Evolutionary conservation across 176 grass and related monocot species (phyloP).

Genomic region (Paspalum notatum): DNA sequence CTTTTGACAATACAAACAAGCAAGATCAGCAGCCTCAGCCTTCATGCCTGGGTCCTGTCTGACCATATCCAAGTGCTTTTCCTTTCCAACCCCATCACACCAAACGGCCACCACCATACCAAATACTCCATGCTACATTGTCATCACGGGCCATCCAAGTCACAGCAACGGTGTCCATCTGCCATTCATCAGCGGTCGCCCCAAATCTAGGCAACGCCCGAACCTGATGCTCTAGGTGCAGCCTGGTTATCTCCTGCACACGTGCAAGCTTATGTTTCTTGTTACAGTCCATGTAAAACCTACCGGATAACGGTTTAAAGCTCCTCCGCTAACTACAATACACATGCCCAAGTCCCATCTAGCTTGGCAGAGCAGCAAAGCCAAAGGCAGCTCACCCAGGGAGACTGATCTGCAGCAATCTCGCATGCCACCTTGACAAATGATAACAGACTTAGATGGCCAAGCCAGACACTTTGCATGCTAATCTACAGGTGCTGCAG

Average conservation of each 20-base stretch:
- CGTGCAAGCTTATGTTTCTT: conserved; percentile 16
- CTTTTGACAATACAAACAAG: background rate
- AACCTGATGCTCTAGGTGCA: conserved; percentile 9
- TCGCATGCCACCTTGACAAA: conserved; percentile 9
- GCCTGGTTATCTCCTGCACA: conserved; percentile 2
- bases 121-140: conserved; percentile 13
- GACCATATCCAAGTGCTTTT: conserved; percentile 22
- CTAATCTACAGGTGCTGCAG: conserved; percentile 36
- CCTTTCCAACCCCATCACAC: conserved; percentile 45
- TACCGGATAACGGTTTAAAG: background rate
- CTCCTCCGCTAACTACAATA: background rate
- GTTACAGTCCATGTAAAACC: background rate
- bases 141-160: conserved; percentile 4
- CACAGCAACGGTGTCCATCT: conserved; percentile 27
- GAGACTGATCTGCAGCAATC: conserved; percentile 16
- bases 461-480: conserved; percentile 31
- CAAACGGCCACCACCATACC: conserved; percentile 36
- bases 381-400: background rate
- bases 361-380: conserved; percentile 33
- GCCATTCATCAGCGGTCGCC: conserved; percentile 26
- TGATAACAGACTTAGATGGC: background rate
- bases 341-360: background rate
- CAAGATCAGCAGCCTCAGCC: background rate
- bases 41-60: conserved; percentile 24
- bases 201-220: conserved; percentile 36